A percentile compares a stretch with the other conserved stretches of the same genome.
These are phyloP conservation scores for Irpex sp. DNA, from an alignment of 1,284 basidiomycete species.

Conservation along the genomic window DNA sequence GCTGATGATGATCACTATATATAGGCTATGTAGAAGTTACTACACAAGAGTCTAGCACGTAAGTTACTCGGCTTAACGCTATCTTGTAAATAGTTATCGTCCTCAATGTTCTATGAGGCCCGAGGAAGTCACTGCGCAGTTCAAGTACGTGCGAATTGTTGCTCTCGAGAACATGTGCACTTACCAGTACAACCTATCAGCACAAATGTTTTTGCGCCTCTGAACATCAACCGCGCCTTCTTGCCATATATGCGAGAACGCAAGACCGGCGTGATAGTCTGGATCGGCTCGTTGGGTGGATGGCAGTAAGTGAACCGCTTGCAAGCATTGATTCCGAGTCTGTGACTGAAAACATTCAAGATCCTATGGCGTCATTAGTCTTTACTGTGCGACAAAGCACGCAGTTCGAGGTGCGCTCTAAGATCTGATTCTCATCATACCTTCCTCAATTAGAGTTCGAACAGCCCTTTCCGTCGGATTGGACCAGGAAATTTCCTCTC, in stretches of 20 bases:
- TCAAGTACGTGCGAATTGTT: slow-evolving; percentile 23
- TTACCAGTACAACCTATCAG: slow-evolving; percentile 8
- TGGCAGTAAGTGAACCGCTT: slow-evolving; percentile 25
- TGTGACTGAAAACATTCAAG: slow-evolving; percentile 9
- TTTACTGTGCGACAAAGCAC: slow-evolving; percentile 35
- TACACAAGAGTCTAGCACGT: neutral
- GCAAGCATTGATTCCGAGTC: neutral
- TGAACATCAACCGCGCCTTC: slow-evolving; percentile 37
- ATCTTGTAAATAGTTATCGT: too few relatives aligned
- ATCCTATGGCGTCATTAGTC: slow-evolving; percentile 25
- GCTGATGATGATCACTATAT: too few relatives aligned
- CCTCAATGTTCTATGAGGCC: slow-evolving; percentile 19
- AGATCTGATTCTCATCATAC: neutral
- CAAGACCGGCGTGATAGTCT: slow-evolving; percentile 31
- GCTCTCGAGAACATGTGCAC: neutral
- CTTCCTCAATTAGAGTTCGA: neutral
- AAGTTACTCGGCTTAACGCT: neutral
- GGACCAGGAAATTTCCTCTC: slow-evolving; percentile 36
- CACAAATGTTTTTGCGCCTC: slow-evolving; percentile 34
- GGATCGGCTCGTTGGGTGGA: slow-evolving; percentile 32
- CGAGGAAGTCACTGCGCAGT: slow-evolving; percentile 28
- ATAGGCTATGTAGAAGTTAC: too few relatives aligned
- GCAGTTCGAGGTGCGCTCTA: slow-evolving; percentile 26
- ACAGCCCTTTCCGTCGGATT: slow-evolving; percentile 30
- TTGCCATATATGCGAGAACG: slow-evolving; percentile 35